Evolutionary conservation across 2,329 filamentous ascomycete species (phyloP).

Genomic region (Scedosporium dehoogii): DNA sequence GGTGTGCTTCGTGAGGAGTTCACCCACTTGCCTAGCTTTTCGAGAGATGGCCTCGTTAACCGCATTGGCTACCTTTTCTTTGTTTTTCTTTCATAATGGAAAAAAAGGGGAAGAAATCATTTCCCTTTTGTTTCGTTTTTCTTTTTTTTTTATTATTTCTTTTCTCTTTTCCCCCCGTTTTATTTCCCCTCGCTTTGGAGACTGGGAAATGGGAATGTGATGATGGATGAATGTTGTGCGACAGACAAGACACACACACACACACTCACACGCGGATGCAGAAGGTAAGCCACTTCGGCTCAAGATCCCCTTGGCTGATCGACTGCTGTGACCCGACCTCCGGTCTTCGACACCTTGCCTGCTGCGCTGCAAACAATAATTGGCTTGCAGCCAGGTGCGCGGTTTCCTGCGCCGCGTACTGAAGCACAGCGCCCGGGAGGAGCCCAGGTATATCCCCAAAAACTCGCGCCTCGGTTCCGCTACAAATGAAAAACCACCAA

Average conservation of each 20-base stretch:
- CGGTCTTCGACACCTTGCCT: not conserved
- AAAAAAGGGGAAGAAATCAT: too few species aligned
- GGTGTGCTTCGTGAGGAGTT: not conserved
- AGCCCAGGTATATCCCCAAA: not conserved
- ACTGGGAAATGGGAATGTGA: not conserved
- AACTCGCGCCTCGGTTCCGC: not conserved
- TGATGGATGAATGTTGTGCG: not conserved
- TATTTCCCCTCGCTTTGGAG: not conserved
- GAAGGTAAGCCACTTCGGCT: not conserved
- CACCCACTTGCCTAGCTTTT: not conserved
- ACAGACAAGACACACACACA: not conserved
- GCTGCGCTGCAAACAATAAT: not conserved
- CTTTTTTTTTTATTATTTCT: not conserved
- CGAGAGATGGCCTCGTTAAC: too few species aligned
- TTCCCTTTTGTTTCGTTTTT: not conserved
- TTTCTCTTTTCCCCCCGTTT: not conserved
- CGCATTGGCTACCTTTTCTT: too few species aligned
- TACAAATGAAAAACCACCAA: not conserved
- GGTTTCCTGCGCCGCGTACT: not conserved
- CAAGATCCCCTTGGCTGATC: not conserved
- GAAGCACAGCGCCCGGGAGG: not conserved
- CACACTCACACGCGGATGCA: not conserved
- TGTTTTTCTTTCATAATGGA: too few species aligned
- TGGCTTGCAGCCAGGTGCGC: constrained; percentile 2
- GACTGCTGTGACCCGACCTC: not conserved